Conservation (phyloP, 2,329 filamentous ascomycete genomes). For the Dothistroma pini region DNA sequence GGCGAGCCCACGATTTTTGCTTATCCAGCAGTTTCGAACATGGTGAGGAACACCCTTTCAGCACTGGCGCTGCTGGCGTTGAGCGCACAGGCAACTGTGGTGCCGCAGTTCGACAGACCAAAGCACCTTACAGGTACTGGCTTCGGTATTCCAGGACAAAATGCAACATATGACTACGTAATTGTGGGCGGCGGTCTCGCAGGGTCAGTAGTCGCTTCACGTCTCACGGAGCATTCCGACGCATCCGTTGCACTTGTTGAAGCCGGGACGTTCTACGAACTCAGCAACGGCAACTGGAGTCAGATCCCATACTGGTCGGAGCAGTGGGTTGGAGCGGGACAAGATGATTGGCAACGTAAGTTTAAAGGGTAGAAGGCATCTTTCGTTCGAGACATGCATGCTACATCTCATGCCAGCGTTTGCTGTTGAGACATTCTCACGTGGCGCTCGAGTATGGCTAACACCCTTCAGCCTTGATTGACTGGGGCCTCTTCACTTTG, state of each 20-base stretch:
- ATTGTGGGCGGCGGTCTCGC: conserved; percentile 29
- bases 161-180: conserved; percentile 26
- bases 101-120: conserved; percentile 6
- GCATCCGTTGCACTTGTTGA: conserved; percentile 31
- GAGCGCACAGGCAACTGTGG: conserved; percentile 4
- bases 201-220: conserved; percentile 26
- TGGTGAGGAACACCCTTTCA: neutral
- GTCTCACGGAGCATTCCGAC: conserved; percentile 24
- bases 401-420: too few species aligned
- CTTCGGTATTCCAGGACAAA: conserved; percentile 19
- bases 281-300: conserved; percentile 30
- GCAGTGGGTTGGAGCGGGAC: conserved; percentile 12
- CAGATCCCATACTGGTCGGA: conserved; percentile 28
- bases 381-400: too few species aligned
- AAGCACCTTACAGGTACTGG: conserved; percentile 14
- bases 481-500: conserved; percentile 32
- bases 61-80: conserved; percentile 2
- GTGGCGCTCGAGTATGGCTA: too few species aligned
- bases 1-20: neutral
- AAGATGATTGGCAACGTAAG: conserved; percentile 16
- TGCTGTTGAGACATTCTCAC: too few species aligned
- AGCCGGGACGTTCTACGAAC: conserved; percentile 33
- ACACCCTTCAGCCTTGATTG: conserved; percentile 17
- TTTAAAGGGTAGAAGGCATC: too few species aligned
- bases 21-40: neutral